Conservation (phyloP, 495 filamentous ascomycete genomes). For the Lasiosphaeris hirsuta region DNA sequence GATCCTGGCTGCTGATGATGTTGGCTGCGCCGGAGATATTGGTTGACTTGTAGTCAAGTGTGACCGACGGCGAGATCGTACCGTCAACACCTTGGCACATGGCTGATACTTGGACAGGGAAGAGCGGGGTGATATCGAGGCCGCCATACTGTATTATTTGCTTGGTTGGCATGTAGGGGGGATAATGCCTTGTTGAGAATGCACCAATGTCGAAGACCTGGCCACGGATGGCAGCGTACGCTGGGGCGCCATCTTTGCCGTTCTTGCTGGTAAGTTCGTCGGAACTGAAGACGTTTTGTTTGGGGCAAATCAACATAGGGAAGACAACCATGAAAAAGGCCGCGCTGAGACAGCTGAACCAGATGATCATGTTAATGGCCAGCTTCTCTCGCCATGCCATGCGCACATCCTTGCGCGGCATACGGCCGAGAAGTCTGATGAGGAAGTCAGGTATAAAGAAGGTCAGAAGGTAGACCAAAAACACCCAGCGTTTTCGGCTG, state of each 20-base stretch:
- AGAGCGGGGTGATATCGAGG: conserved; percentile 77
- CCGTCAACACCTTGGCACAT: conserved; percentile 77
- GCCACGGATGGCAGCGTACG: conserved; percentile 81
- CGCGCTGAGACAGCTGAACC: conserved; percentile 74
- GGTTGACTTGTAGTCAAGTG: conserved; percentile 72
- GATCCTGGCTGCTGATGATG: conserved; percentile 63
- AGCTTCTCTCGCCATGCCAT: conserved; percentile 95
- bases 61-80: conserved; percentile 59
- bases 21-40: conserved; percentile 68
- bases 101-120: conserved; percentile 92
- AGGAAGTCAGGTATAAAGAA: conserved; percentile 84
- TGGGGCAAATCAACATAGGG: conserved; percentile 85
- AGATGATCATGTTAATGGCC: conserved; percentile 97
- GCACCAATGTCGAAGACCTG: conserved; percentile 78
- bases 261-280: conserved; percentile 70
- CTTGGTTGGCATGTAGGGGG: conserved; percentile 59
- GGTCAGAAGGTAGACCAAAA: conserved; percentile 80
- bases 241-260: conserved; percentile 60
- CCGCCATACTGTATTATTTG: conserved; percentile 77
- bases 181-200: conserved; percentile 80
- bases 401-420: conserved; percentile 91
- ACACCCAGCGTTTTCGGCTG: conserved; percentile 89
- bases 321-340: conserved; percentile 89
- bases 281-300: conserved; percentile 79
- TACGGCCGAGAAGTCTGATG: conserved; percentile 74